Evolutionary conservation across 495 filamentous ascomycete genomes (phyloP).

Genomic region (Hypoxylon fuscum): DNA sequence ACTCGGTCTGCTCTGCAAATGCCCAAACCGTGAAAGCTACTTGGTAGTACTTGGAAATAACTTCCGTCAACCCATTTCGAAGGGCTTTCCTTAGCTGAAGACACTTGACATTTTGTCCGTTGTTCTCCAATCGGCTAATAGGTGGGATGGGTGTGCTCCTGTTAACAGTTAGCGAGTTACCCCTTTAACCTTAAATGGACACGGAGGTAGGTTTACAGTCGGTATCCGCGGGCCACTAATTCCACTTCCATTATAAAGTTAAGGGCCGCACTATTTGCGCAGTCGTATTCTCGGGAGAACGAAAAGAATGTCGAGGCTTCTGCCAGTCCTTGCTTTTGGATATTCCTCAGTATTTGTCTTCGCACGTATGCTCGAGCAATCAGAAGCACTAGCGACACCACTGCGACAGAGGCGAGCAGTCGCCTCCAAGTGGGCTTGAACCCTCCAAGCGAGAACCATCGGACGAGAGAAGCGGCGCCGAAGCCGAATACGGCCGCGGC

Average conservation of each 20-base stretch:
- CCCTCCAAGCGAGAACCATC: conserved; percentile 67
- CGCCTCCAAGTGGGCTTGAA: conserved; percentile 62
- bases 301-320: conserved; percentile 77
- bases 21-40: conserved; percentile 72
- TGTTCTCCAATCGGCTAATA: conserved; percentile 81
- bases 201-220: conserved; percentile 69
- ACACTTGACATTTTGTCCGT: conserved; percentile 80
- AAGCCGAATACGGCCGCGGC: conserved; percentile 67
- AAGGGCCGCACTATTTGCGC: conserved; percentile 78
- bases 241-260: conserved; percentile 96
- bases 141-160: conserved; percentile 88
- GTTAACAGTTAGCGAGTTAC: conserved; percentile 48
- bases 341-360: conserved; percentile 84
- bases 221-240: conserved; percentile 91
- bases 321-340: conserved; percentile 78
- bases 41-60: conserved; percentile 74
- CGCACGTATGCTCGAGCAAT: conserved; percentile 76
- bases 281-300: conserved; percentile 84
- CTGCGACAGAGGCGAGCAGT: conserved; percentile 65
- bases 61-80: conserved; percentile 70
- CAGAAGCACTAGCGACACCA: conserved; percentile 64
- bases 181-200: conserved; percentile 1
- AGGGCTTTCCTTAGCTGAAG: conserved; percentile 78
- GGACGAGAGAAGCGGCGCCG: conserved; percentile 73
- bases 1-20: conserved; percentile 77